Evolutionary conservation across 2,329 filamentous ascomycete species (phyloP).

Genomic region (Myriosclerotinia curreyana): DNA sequence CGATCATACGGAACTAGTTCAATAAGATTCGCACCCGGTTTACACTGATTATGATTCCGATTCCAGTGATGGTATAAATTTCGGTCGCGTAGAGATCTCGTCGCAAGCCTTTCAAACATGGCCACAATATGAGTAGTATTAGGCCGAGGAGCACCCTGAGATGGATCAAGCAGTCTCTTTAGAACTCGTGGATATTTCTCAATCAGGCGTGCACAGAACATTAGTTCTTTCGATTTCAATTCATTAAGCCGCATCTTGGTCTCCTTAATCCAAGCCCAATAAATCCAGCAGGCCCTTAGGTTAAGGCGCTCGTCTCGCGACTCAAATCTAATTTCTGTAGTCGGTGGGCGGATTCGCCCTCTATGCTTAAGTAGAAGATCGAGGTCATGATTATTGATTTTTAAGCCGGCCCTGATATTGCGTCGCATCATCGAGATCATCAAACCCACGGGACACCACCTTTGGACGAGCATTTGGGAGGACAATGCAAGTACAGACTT

Average conservation of each 20-base stretch:
- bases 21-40: neutral
- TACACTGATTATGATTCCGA: neutral
- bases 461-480: neutral
- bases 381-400: neutral
- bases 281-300: neutral
- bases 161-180: conserved; percentile 5
- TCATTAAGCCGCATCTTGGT: neutral
- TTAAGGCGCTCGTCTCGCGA: neutral
- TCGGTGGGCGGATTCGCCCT: neutral
- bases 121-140: conserved; percentile 4
- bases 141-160: neutral
- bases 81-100: neutral
- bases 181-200: conserved; percentile 11
- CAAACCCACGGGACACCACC: neutral
- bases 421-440: neutral
- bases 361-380: conserved; percentile 5
- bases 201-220: neutral
- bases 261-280: conserved; percentile 16
- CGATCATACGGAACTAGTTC: conserved; percentile 14
- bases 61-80: neutral
- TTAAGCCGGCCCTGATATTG: neutral
- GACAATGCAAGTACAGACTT: neutral
- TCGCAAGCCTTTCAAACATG: neutral
- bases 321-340: neutral
- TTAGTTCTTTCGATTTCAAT: conserved; percentile 1